These are phyloP conservation scores for Fusarium verticillioides DNA, from an alignment of 2,329 filamentous ascomycete species.

Conservation along the genomic window DNA sequence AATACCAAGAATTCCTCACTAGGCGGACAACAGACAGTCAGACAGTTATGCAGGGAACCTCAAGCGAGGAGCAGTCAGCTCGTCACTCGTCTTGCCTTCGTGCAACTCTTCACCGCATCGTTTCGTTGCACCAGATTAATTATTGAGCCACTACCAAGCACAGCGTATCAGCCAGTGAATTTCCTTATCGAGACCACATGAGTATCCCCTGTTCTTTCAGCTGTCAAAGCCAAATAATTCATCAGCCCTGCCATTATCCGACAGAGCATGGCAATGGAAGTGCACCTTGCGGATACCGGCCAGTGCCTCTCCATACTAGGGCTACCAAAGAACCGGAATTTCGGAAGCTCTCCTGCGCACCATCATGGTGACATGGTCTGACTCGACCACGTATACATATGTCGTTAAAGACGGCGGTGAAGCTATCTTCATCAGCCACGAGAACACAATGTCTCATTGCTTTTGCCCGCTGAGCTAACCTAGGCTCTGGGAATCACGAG, in stretches of 20 bases:
- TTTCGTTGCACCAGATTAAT: constrained; percentile 27
- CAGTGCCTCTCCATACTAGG: not conserved
- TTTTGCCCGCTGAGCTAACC: not conserved
- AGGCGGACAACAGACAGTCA: not conserved
- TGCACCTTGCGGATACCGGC: not conserved
- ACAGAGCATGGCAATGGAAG: not conserved
- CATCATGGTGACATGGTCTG: not conserved
- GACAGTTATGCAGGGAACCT: constrained; percentile 21
- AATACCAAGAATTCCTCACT: not conserved
- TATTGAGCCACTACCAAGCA: constrained; percentile 6
- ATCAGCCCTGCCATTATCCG: constrained; percentile 6
- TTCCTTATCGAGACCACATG: constrained; percentile 18
- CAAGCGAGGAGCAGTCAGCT: constrained; percentile 26
- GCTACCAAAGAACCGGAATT: not conserved
- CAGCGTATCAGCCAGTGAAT: constrained; percentile 10
- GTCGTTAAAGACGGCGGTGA: not conserved
- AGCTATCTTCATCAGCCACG: not conserved
- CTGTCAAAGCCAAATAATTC: constrained; percentile 1
- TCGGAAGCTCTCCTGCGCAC: not conserved
- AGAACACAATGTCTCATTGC: not conserved
- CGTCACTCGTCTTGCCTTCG: constrained; percentile 7
- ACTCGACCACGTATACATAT: not conserved
- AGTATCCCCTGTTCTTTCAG: constrained; percentile 14
- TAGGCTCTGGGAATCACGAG: not conserved
- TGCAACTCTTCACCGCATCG: constrained; percentile 36